Conservation (phyloP, 306 rosid species). For the Cicer chorassanicum region DNA sequence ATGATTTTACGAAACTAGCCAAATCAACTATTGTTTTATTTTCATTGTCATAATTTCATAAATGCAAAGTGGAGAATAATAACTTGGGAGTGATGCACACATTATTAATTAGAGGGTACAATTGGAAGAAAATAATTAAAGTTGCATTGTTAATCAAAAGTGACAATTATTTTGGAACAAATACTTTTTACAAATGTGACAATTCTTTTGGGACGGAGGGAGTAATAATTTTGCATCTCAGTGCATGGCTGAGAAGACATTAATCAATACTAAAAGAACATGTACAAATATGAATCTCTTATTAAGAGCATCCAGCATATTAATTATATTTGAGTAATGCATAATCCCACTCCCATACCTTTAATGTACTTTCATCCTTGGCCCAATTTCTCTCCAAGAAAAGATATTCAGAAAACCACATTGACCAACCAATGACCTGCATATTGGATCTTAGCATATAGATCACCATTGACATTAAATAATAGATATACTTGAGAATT, state of each 20-base stretch:
- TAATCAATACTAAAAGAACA: conserved; percentile 7
- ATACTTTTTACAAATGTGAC: too few species aligned
- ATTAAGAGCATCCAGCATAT: conserved; percentile 14
- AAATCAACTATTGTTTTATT: too few species aligned
- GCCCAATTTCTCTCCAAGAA: conserved; percentile 97
- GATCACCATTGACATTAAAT: conserved; percentile 25
- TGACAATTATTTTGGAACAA: too few species aligned
- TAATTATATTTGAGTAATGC: conserved; percentile 24
- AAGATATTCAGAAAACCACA: conserved; percentile 97
- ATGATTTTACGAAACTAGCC: too few species aligned
- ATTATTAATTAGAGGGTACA: too few species aligned
- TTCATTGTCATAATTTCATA: too few species aligned
- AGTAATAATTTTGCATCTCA: not conserved
- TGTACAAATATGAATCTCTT: conserved; percentile 31
- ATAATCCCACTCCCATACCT: conserved; percentile 61
- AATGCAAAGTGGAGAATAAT: too few species aligned
- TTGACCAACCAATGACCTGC: conserved; percentile 99
- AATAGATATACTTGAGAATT: not conserved
- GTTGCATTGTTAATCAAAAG: too few species aligned
- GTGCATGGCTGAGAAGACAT: conserved; percentile 11
- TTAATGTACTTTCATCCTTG: conserved; percentile 86
- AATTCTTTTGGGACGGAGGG: not conserved
- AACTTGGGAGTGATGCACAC: too few species aligned
- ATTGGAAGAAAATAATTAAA: too few species aligned
- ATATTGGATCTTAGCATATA: conserved; percentile 26